Evolutionary conservation across 768 basidiomycete genomes (phyloP).

Genomic region (Erythrobasidium yunnanense): DNA sequence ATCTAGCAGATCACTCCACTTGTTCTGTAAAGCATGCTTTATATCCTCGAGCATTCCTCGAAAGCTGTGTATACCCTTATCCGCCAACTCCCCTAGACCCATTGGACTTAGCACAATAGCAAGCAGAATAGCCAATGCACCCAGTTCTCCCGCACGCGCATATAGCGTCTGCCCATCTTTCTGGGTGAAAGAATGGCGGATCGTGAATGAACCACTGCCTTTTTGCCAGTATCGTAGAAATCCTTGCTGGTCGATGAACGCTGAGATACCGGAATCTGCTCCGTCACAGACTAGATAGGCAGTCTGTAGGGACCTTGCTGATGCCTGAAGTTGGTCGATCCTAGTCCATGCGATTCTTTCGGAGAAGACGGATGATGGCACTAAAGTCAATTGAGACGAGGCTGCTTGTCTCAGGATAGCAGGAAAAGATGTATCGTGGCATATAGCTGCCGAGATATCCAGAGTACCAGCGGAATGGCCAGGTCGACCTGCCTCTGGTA

Average conservation of each 20-base stretch:
- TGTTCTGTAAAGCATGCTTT: too few relatives aligned
- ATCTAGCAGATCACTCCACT: too few relatives aligned
- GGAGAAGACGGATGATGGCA: conserved; percentile 11
- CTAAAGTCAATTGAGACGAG: not conserved
- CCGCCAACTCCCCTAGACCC: too few relatives aligned
- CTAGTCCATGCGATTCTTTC: conserved; percentile 9
- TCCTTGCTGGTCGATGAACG: conserved; percentile 2
- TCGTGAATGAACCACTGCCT: conserved; percentile 3
- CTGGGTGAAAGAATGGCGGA: not conserved
- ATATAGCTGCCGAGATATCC: not conserved
- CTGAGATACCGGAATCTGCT: not conserved
- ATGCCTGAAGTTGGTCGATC: not conserved
- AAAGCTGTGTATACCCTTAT: too few relatives aligned
- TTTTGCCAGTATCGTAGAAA: conserved; percentile 4
- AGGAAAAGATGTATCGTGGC: conserved; percentile 10
- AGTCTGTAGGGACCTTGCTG: not conserved
- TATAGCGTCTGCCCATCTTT: not conserved
- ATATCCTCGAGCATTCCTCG: not conserved
- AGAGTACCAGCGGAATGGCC: not conserved
- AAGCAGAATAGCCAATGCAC: not conserved
- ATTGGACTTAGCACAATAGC: not conserved
- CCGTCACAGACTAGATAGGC: conserved; percentile 9
- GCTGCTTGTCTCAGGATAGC: not conserved
- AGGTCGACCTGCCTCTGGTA: not conserved
- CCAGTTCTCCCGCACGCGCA: not conserved